Evolutionary conservation across 1,284 basidiomycete species (phyloP).

Genomic region (Mrakiaceae sp.): DNA sequence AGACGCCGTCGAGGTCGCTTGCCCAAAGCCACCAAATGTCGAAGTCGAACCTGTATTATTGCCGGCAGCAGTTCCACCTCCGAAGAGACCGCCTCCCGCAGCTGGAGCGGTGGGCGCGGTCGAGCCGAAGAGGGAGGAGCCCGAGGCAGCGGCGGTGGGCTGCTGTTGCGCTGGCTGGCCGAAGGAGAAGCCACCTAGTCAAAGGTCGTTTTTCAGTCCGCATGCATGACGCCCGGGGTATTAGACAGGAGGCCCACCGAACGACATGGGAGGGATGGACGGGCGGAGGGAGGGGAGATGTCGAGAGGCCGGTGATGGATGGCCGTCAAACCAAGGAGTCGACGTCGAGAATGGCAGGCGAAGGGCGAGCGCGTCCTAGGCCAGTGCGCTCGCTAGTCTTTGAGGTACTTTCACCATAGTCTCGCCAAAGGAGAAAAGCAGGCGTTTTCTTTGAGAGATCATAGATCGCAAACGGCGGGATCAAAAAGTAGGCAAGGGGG

Average conservation of each 20-base stretch:
- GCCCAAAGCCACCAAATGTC: slow-evolving; percentile 5
- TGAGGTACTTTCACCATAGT: no score
- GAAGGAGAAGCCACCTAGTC: background rate
- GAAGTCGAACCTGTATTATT: background rate
- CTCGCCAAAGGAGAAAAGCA: no score
- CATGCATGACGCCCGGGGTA: background rate
- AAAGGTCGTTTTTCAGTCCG: no score
- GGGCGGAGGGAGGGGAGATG: background rate
- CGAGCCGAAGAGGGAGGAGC: slow-evolving; percentile 15
- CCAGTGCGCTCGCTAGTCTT: no score
- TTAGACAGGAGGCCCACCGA: background rate
- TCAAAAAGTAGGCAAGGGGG: no score
- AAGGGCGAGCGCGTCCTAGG: no score
- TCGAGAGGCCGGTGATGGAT: no score
- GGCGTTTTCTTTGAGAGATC: no score
- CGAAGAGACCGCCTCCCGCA: slow-evolving; percentile 11
- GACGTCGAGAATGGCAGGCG: no score
- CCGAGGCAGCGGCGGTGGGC: background rate
- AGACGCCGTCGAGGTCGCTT: background rate
- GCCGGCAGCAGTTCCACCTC: background rate
- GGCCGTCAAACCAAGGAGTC: no score
- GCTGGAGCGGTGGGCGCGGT: background rate
- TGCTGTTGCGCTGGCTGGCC: background rate
- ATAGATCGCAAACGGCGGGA: no score
- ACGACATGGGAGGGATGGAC: background rate